These are phyloP conservation scores for Pyrenochaeta sp. DNA, from an alignment of 2,329 filamentous ascomycete genomes.

Conservation along the genomic window DNA sequence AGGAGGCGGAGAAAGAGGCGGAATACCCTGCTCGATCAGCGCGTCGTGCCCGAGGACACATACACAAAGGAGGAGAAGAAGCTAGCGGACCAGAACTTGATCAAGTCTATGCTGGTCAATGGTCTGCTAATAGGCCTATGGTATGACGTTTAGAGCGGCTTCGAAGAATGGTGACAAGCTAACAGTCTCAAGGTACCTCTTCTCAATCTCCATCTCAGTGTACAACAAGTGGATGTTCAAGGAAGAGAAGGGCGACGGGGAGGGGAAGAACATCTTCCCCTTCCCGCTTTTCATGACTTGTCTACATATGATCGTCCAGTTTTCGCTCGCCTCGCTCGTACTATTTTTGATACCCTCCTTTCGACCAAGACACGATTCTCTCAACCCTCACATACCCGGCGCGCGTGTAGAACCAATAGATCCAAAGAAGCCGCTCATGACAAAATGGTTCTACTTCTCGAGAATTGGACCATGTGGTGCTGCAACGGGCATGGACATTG, in stretches of 20 bases:
- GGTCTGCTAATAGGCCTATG: conserved; percentile 83
- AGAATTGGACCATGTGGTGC: conserved; percentile 90
- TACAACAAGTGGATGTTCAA: conserved; percentile 99
- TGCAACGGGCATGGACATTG: conserved; percentile 94
- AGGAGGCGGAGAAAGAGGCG: conserved; percentile 72
- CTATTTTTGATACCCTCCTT: conserved; percentile 84
- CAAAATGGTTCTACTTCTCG: conserved; percentile 88
- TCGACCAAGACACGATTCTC: conserved; percentile 68
- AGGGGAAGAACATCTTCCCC: conserved; percentile 72
- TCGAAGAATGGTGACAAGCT: conserved; percentile 11
- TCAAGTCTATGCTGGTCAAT: conserved; percentile 76
- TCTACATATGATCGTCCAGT: conserved; percentile 93
- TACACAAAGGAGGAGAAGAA: conserved; percentile 77
- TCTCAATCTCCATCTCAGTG: conserved; percentile 79
- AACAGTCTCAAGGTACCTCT: conserved; percentile 65
- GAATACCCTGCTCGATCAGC: conserved; percentile 77
- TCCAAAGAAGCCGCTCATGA: conserved; percentile 72
- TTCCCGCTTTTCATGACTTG: conserved; percentile 96
- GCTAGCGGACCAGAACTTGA: conserved; percentile 76
- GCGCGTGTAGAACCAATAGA: conserved; percentile 44
- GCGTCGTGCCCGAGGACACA: conserved; percentile 62
- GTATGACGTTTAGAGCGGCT: conserved; percentile 55
- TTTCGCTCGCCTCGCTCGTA: conserved; percentile 77
- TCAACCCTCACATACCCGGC: conserved; percentile 43
- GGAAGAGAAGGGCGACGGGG: conserved; percentile 55